Evolutionary conservation across 805 yeast species (phyloP).

Genomic region (Candida nitratophila): DNA sequence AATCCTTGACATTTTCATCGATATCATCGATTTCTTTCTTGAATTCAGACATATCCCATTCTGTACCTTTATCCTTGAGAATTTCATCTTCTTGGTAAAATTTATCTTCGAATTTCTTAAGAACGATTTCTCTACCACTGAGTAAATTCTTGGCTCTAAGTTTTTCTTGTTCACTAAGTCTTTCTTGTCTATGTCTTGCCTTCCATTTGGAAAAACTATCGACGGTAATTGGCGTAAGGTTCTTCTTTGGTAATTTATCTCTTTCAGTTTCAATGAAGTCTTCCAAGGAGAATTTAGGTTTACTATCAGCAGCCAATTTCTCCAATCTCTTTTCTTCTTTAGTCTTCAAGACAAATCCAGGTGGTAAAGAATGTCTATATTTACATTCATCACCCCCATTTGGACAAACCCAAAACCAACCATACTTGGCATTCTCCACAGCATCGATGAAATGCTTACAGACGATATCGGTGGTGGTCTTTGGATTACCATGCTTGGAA

Average conservation of each 20-base stretch:
- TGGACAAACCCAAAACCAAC: slow-evolving; percentile 99
- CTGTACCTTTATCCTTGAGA: slow-evolving; percentile 38
- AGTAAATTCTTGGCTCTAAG: slow-evolving; percentile 37
- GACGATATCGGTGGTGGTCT: slow-evolving; percentile 89
- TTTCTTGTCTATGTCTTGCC: slow-evolving; percentile 53
- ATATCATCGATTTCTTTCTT: slow-evolving; percentile 46
- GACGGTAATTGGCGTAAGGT: slow-evolving; percentile 79
- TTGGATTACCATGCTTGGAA: slow-evolving; percentile 92
- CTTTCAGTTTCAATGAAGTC: slow-evolving; percentile 95
- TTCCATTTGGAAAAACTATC: slow-evolving; percentile 84
- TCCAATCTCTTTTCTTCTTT: slow-evolving; percentile 92
- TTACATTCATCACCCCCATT: slow-evolving; percentile 89
- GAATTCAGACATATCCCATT: slow-evolving; percentile 52
- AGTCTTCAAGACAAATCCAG: slow-evolving; percentile 94
- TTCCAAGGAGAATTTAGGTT: slow-evolving; percentile 89
- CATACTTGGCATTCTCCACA: slow-evolving; percentile 94
- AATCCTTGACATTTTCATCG: slow-evolving; percentile 52
- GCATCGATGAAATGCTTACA: slow-evolving; percentile 95
- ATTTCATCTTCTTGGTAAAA: slow-evolving; percentile 47
- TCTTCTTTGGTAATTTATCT: slow-evolving; percentile 65
- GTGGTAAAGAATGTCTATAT: slow-evolving; percentile 92
- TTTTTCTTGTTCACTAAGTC: slow-evolving; percentile 28
- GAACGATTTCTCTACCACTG: slow-evolving; percentile 65
- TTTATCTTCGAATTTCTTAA: slow-evolving; percentile 52
- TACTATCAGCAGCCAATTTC: slow-evolving; percentile 71